Evolutionary conservation across 2,329 filamentous ascomycete species (phyloP).

Genomic region (Calonectria leucothoes): DNA sequence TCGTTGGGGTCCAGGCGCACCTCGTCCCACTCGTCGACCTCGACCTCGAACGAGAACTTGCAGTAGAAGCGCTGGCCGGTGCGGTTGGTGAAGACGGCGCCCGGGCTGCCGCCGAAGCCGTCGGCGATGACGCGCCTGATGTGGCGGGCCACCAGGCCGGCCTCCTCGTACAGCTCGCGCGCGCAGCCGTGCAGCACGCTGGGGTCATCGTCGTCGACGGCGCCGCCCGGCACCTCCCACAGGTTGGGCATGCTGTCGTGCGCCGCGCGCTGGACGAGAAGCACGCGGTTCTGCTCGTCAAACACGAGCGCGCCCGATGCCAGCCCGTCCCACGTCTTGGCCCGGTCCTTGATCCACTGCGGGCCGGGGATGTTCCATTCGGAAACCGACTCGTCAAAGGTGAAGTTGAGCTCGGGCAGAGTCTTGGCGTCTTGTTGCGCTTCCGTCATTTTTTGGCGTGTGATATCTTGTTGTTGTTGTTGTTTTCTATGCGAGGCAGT

Average conservation of each 20-base stretch:
- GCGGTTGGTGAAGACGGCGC: constrained; percentile 49
- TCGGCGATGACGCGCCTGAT: constrained; percentile 46
- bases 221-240: constrained; percentile 65
- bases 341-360: constrained; percentile 38
- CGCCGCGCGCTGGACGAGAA: constrained; percentile 59
- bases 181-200: constrained; percentile 56
- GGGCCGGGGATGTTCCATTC: constrained; percentile 39
- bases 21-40: constrained; percentile 39
- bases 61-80: constrained; percentile 45
- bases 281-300: constrained; percentile 47
- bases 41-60: constrained; percentile 52
- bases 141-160: constrained; percentile 50
- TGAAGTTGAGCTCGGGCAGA: constrained; percentile 29
- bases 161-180: constrained; percentile 62
- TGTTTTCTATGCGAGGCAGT: neutral
- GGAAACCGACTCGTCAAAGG: constrained; percentile 37
- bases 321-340: constrained; percentile 45
- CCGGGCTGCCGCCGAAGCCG: constrained; percentile 32
- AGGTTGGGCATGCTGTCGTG: constrained; percentile 56
- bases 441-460: constrained; percentile 22
- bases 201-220: constrained; percentile 54
- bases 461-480: neutral
- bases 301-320: constrained; percentile 51
- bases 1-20: constrained; percentile 54
- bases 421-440: neutral